Conservation (phyloP, 2,329 filamentous ascomycete genomes). For the Aspergillus sojae region DNA sequence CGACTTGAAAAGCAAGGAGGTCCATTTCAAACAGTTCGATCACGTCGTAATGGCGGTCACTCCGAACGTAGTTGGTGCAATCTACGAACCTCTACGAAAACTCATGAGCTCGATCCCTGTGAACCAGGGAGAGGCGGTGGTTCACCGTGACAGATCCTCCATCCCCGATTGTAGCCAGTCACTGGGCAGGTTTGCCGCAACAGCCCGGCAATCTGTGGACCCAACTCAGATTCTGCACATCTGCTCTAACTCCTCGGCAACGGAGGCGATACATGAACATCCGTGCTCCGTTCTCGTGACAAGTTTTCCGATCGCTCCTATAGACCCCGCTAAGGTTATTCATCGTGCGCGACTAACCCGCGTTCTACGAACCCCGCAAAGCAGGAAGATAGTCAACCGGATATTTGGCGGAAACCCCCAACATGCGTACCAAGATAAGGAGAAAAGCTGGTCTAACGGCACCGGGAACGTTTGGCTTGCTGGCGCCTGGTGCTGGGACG, state of each 20-base stretch:
- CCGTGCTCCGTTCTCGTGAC: conserved; percentile 56
- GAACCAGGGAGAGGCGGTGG: neutral
- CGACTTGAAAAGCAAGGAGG: conserved; percentile 17
- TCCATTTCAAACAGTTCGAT: conserved; percentile 13
- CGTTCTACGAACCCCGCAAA: conserved; percentile 54
- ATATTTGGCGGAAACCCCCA: conserved; percentile 41
- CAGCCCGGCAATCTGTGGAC: conserved; percentile 23
- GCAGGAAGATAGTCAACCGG: conserved; percentile 50
- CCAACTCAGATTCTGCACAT: conserved; percentile 39
- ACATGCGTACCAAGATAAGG: neutral
- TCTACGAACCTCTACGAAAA: conserved; percentile 49
- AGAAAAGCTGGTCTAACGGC: conserved; percentile 55
- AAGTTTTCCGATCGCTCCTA: conserved; percentile 51
- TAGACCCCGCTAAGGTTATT: conserved; percentile 46
- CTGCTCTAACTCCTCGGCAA: conserved; percentile 36
- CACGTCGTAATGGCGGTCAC: conserved; percentile 58
- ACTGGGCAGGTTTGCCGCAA: conserved; percentile 6
- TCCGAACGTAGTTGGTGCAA: conserved; percentile 53
- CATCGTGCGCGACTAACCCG: conserved; percentile 55
- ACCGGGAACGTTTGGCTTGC: conserved; percentile 57
- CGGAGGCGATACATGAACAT: conserved; percentile 58
- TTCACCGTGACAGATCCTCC: conserved; percentile 8
- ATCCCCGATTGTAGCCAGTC: conserved; percentile 8
- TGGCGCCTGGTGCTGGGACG: conserved; percentile 67
- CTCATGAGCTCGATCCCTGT: conserved; percentile 43